These are phyloP conservation scores for Penicillium psychrosexuale DNA, from an alignment of 2,329 filamentous ascomycete species.

Conservation along the genomic window DNA sequence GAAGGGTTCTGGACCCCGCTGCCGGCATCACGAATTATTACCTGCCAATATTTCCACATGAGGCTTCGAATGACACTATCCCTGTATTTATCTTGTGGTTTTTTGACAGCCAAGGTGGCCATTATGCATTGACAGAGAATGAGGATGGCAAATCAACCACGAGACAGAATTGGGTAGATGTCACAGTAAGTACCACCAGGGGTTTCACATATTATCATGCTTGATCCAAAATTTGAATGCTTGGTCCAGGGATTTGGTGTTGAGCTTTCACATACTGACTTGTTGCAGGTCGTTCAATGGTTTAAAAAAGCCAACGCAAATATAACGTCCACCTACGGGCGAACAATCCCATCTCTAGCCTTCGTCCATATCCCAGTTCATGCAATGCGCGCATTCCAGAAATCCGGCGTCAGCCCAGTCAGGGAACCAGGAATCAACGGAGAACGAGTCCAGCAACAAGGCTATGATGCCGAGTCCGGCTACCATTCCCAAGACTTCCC, in stretches of 20 bases:
- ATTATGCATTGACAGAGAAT: conserved; percentile 45
- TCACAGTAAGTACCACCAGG: conserved; percentile 24
- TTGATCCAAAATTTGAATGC: not conserved
- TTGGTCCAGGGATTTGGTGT: not conserved
- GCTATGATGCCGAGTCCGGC: conserved; percentile 10
- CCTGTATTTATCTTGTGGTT: conserved; percentile 63
- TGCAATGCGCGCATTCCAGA: conserved; percentile 43
- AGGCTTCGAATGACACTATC: conserved; percentile 32
- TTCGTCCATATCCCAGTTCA: conserved; percentile 56
- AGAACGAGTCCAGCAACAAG: conserved; percentile 40
- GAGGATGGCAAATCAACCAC: conserved; percentile 24
- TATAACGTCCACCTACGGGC: conserved; percentile 31
- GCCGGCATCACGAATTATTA: conserved; percentile 56
- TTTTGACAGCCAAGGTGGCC: conserved; percentile 65
- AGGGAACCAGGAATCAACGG: conserved; percentile 49
- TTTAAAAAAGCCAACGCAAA: conserved; percentile 37
- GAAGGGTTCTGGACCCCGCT: conserved; percentile 39
- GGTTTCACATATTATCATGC: not conserved
- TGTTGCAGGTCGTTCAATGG: conserved; percentile 41
- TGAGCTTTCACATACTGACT: not conserved
- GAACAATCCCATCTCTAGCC: conserved; percentile 49
- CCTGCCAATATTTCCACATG: conserved; percentile 49
- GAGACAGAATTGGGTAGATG: conserved; percentile 47
- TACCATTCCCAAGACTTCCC: conserved; percentile 52
- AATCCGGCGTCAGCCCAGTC: conserved; percentile 42